phyloP scores from a whole-genome alignment of 2,329 filamentous ascomycete species.

The Tolypocladium album region DNA sequence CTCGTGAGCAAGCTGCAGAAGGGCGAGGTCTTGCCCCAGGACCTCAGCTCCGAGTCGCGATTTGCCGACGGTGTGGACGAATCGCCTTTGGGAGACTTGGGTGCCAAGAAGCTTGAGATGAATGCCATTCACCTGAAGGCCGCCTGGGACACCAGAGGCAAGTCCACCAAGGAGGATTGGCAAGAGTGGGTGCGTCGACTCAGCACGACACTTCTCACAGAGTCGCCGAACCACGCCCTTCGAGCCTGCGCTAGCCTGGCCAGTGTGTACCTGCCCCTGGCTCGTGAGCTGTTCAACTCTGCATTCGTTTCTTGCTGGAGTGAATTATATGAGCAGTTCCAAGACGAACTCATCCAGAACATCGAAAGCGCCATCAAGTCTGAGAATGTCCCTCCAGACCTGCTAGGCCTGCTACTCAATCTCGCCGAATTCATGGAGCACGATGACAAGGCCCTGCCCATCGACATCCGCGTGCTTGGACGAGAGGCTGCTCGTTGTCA shows the following conservation, averaged over 20 bases:
- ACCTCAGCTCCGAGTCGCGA: constrained; percentile 76
- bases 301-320: constrained; percentile 99
- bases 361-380: constrained; percentile 95
- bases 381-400: constrained; percentile 89
- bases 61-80: constrained; percentile 75
- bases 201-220: constrained; percentile 86
- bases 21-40: constrained; percentile 88
- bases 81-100: constrained; percentile 68
- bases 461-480: constrained; percentile 89
- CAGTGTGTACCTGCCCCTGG: constrained; percentile 82
- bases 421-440: constrained; percentile 99
- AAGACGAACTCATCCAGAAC: constrained; percentile 89
- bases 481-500: constrained; percentile 95
- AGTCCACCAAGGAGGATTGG: constrained; percentile 98
- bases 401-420: constrained; percentile 87
- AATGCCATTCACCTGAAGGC: constrained; percentile 96
- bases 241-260: constrained; percentile 87
- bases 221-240: constrained; percentile 91
- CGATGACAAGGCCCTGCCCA: constrained; percentile 94
- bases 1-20: constrained; percentile 89
- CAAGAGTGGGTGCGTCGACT: constrained; percentile 97
- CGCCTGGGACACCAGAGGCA: constrained; percentile 94
- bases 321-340: constrained; percentile 91
- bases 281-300: constrained; percentile 93
- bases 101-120: constrained; percentile 88